Evolutionary conservation across 2,329 filamentous ascomycete species (phyloP), one percentile per base, ranked within the genome.

Genomic region (Neofusicoccum sp.): DNA sequence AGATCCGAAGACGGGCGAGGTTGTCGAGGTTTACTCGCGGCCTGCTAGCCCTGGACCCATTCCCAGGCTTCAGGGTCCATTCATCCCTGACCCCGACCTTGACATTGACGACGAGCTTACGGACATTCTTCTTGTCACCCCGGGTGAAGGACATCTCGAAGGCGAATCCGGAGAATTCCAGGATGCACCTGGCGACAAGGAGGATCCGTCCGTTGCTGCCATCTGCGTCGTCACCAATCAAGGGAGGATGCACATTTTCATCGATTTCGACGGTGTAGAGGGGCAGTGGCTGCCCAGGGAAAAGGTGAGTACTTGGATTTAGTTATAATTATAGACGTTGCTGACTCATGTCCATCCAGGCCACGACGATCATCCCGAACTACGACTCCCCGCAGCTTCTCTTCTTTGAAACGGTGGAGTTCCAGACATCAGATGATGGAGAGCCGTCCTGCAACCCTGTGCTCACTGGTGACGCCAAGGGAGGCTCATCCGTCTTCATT

Each of bases 31-130:
- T n/a, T 84, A 84, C 63, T 74, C 73, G 12, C 80, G 85, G 33
- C 86, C 86, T 1, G 66, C 74, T 7, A 79, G 77, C 60, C 80
- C 80, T 4, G 81, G 84, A 36, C 75, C 82, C 0, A 80, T 87
- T 49, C 84, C 86, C 1, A 80, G 82, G 60, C 72, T 88, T 33
- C 86, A 88, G 70, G 86, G 86, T 0, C 86, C 86, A 0, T 88
- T 87, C 70, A 72, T 76, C 7, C 74, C 84, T 30, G 75, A 80
- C 6, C 76, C 81, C 3, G 79, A 79, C 0, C 78, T 81, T 5
- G 79, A 81, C 6, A 73, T 78, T 11, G 78, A 83, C 61, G 75
- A 84, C 41, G 83, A 86, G 60, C 77, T 88, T 33, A 84, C 83
- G 24, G 86, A 88, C 67, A 81, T 88, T 63, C 76, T 82, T 61